Evolutionary conservation across 2,329 filamentous ascomycete genomes (phyloP).

Genomic region (Trichophyton mentagrophytes): DNA sequence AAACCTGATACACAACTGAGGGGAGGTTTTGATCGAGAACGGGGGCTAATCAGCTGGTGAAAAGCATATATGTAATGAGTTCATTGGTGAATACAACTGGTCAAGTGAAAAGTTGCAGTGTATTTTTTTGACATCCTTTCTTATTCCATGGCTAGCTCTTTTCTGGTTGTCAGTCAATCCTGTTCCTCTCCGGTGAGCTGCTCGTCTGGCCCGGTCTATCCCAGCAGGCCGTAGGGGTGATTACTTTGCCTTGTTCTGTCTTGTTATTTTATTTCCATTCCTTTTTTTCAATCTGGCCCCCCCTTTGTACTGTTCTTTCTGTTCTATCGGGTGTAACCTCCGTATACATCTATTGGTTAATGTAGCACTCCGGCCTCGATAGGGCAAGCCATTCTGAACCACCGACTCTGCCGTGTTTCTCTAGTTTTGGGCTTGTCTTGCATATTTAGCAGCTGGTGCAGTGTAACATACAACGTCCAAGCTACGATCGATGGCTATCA

Average conservation of each 20-base stretch:
- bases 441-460: neutral
- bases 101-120: neutral
- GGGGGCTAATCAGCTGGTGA: slow-evolving; percentile 77
- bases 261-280: neutral
- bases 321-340: neutral
- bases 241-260: neutral
- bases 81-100: neutral
- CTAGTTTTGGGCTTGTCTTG: neutral
- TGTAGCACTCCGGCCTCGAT: neutral
- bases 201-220: neutral
- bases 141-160: neutral
- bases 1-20: slow-evolving; percentile 77
- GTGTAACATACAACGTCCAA: neutral
- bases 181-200: neutral
- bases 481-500: neutral
- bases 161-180: neutral
- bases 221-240: no score
- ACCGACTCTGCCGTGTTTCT: neutral
- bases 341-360: neutral
- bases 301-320: neutral
- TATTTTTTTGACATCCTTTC: neutral
- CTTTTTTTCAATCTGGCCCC: neutral
- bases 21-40: slow-evolving; percentile 77
- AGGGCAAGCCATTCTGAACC: neutral
- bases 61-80: neutral